phyloP scores from a whole-genome alignment of 148 eudicot genomes.

The Tetragonia tetragonoides region DNA sequence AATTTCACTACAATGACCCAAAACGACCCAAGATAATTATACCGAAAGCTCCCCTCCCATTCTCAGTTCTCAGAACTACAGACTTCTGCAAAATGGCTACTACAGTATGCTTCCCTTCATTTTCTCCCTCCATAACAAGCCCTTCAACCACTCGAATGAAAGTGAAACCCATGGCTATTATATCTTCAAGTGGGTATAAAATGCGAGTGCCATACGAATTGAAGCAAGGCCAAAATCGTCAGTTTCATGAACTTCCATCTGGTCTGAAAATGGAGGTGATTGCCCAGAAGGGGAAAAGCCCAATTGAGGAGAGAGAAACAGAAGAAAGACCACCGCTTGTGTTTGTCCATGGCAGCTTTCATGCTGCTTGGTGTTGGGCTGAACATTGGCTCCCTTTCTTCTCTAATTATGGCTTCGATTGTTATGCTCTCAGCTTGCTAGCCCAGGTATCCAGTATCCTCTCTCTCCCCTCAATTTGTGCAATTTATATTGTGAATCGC shows the following conservation, averaged over 20 bases:
- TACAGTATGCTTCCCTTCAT: constrained; percentile 13
- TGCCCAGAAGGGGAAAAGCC: constrained; percentile 36
- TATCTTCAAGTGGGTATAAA: constrained; percentile 29
- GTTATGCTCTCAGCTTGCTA: constrained; percentile 75
- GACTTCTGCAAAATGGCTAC: constrained; percentile 19
- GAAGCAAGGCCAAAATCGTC: constrained; percentile 70
- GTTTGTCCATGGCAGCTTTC: constrained; percentile 88
- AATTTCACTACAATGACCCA: no score
- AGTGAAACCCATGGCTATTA: constrained; percentile 35
- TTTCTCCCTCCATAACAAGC: constrained; percentile 3
- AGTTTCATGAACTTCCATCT: constrained; percentile 81
- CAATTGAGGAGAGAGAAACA: constrained; percentile 26
- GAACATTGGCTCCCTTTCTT: constrained; percentile 91
- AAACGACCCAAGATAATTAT: no score
- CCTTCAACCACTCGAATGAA: constrained; percentile 23
- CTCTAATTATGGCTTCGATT: constrained; percentile 62
- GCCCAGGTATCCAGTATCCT: constrained; percentile 53
- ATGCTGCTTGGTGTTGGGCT: constrained; percentile 98
- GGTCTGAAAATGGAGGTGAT: constrained; percentile 86
- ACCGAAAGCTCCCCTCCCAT: not conserved
- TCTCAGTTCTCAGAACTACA: not conserved
- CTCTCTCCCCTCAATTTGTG: not conserved
- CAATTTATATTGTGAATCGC: not conserved
- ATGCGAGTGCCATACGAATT: constrained; percentile 56
- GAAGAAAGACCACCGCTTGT: constrained; percentile 51